Evolutionary conservation across 768 basidiomycete species (phyloP).

Genomic region (Phallus indusiatus): DNA sequence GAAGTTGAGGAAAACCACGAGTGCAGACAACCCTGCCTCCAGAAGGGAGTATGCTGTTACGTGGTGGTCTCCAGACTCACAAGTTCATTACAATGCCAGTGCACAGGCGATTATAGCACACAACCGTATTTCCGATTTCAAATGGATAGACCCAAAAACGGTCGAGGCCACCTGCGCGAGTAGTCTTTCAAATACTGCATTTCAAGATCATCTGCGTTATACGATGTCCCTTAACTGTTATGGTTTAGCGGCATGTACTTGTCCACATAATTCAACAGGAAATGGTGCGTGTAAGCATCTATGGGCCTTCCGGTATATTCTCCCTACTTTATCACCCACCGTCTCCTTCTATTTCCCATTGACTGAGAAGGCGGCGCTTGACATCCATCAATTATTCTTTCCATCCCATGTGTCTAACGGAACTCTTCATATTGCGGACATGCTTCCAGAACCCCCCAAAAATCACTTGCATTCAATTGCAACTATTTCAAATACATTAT

Average conservation of each 20-base stretch:
- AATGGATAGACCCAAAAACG: background rate
- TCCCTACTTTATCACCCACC: background rate
- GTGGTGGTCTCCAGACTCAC: background rate
- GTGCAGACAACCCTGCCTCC: background rate
- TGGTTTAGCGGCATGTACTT: background rate
- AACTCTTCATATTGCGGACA: background rate
- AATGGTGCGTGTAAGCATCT: conserved; percentile 4
- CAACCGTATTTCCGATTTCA: background rate
- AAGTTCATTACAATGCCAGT: background rate
- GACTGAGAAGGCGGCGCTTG: background rate
- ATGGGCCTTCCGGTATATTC: background rate
- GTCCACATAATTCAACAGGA: background rate
- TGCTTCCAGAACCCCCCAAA: background rate
- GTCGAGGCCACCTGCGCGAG: background rate
- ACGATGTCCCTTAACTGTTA: background rate
- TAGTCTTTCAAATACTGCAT: background rate
- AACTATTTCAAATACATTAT: background rate
- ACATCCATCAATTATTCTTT: background rate
- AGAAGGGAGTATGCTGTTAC: background rate
- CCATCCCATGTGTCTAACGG: background rate
- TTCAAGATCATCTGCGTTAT: background rate
- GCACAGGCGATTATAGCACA: background rate
- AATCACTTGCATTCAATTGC: background rate
- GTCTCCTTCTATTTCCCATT: background rate
- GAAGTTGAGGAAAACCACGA: background rate